Evolutionary conservation across 306 rosid genomes (phyloP).

Genomic region (Mucuna pruriens): DNA sequence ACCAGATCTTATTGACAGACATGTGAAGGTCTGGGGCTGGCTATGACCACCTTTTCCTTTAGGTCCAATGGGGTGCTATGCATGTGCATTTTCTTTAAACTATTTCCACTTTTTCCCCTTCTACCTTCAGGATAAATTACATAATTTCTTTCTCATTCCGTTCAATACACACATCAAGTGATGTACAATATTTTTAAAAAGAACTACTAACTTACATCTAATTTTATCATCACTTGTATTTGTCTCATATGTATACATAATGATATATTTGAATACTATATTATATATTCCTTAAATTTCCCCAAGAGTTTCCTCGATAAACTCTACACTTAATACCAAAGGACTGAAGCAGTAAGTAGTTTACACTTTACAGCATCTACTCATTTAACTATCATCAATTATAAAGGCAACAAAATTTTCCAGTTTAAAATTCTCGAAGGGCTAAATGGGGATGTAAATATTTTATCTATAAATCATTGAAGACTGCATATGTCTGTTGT

Average conservation of each 20-base stretch:
- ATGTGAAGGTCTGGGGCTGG: conserved; percentile 68
- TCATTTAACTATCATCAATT: conserved; percentile 43
- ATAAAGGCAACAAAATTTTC: conserved; percentile 33
- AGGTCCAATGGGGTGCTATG: conserved; percentile 74
- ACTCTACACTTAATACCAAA: conserved; percentile 38
- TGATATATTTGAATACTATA: not conserved
- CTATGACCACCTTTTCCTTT: conserved; percentile 54
- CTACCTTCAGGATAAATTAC: not conserved
- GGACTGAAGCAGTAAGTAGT: conserved; percentile 34
- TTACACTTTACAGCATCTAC: conserved; percentile 41
- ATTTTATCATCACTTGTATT: not conserved
- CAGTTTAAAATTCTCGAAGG: conserved; percentile 38
- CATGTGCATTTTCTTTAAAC: conserved; percentile 67
- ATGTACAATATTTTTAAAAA: not conserved
- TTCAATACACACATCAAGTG: not conserved
- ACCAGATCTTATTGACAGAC: conserved; percentile 72
- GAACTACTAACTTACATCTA: not conserved
- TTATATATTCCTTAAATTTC: conserved; percentile 12
- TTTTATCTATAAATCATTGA: conserved; percentile 37
- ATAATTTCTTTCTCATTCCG: not conserved
- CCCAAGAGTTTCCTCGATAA: conserved; percentile 30
- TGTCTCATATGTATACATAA: not conserved
- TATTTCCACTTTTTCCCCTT: conserved; percentile 29
- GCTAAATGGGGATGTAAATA: conserved; percentile 28
- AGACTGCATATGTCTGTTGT: conserved; percentile 1